Conservation (phyloP, 1,284 basidiomycete genomes). For the Moesziomyces antarcticus region DNA sequence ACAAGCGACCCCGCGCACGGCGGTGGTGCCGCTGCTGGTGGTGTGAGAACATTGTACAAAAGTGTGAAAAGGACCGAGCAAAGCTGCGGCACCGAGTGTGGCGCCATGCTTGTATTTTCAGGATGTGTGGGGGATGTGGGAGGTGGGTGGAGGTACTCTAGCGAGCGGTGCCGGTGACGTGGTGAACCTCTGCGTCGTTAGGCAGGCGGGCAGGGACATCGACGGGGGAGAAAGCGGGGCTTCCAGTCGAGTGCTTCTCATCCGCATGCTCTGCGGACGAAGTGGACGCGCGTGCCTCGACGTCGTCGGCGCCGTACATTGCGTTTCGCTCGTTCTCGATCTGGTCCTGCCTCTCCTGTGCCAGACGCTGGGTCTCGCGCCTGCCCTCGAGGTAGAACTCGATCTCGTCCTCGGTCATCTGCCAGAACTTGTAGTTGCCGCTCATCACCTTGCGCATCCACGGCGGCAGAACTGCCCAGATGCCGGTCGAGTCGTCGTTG, state of each 20-base stretch:
- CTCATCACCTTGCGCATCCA: slow-evolving; percentile 60
- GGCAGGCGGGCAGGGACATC: slow-evolving; percentile 15
- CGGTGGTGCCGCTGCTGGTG: neutral
- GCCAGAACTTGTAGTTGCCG: slow-evolving; percentile 63
- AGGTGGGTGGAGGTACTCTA: neutral
- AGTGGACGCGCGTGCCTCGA: slow-evolving; percentile 36
- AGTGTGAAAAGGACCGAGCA: slow-evolving; percentile 4
- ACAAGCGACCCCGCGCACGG: too few species aligned
- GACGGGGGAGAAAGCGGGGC: slow-evolving; percentile 32
- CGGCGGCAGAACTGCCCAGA: slow-evolving; percentile 59
- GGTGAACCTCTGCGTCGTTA: slow-evolving; percentile 10
- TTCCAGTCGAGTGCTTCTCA: slow-evolving; percentile 42
- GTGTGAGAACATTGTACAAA: neutral
- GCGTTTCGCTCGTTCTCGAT: slow-evolving; percentile 46
- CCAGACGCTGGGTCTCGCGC: slow-evolving; percentile 48
- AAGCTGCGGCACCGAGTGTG: too few species aligned
- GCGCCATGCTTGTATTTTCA: neutral
- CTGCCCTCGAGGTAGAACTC: slow-evolving; percentile 61
- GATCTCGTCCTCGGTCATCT: slow-evolving; percentile 62
- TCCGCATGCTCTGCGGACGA: slow-evolving; percentile 20
- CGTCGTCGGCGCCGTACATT: slow-evolving; percentile 47
- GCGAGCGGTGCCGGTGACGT: slow-evolving; percentile 14
- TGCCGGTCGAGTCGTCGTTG: slow-evolving; percentile 42
- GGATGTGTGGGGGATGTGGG: neutral
- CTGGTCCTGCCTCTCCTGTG: slow-evolving; percentile 49